Conservation (phyloP, 176 grass and related monocot species). For the Chrysopogon serrulatus region DNA sequence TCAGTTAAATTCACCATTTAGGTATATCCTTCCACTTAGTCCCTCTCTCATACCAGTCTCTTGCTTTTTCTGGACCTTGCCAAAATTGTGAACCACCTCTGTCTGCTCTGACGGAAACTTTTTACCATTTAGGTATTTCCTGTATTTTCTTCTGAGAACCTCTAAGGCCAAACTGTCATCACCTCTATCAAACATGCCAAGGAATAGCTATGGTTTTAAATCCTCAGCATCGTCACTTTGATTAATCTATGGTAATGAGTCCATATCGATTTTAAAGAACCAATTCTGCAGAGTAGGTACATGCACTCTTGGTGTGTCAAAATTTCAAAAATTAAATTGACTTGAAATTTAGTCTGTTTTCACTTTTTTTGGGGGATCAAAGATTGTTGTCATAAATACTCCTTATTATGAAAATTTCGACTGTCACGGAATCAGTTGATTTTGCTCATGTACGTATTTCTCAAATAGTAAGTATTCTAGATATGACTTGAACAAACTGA, state of each 20-base stretch:
- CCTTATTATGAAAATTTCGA: background rate
- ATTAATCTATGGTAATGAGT: background rate
- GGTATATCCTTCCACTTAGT: too few species aligned
- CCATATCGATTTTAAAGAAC: background rate
- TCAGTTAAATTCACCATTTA: too few species aligned
- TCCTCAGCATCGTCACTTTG: background rate
- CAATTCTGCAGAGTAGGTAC: background rate
- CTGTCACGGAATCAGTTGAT: background rate
- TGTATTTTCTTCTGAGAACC: too few species aligned
- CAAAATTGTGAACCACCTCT: too few species aligned
- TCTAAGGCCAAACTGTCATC: too few species aligned
- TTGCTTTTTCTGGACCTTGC: too few species aligned
- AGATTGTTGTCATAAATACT: background rate
- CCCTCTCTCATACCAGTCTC: too few species aligned
- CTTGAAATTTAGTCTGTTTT: background rate
- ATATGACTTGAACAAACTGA: background rate
- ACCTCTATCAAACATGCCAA: too few species aligned
- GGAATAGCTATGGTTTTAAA: background rate
- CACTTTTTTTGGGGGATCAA: background rate
- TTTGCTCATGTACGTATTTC: too few species aligned
- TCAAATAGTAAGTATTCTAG: background rate
- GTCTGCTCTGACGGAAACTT: too few species aligned
- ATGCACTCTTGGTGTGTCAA: background rate
- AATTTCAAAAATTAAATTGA: background rate
- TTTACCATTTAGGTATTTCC: too few species aligned